phyloP scores from a whole-genome alignment of 108 stramenopile species.

The Asterionellopsis glacialis region DNA sequence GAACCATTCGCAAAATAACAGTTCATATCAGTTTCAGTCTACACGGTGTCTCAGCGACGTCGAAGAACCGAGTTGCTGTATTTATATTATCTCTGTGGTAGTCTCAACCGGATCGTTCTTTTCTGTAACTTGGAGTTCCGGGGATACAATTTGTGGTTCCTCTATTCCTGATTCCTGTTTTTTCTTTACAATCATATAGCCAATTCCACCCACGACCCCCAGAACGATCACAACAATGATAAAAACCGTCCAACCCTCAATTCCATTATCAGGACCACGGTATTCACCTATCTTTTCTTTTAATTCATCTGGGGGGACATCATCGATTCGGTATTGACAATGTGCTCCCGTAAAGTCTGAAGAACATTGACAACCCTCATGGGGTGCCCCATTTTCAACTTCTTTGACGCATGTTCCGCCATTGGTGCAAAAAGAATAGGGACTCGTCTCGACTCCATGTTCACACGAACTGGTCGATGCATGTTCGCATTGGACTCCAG shows the following conservation, averaged over 20 bases:
- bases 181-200: too few species aligned
- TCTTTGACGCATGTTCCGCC: constrained; percentile 42
- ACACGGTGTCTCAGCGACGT: too few species aligned
- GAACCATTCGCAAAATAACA: too few species aligned
- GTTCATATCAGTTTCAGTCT: too few species aligned
- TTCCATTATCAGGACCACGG: neutral
- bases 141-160: too few species aligned
- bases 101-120: too few species aligned
- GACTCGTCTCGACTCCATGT: constrained; percentile 21
- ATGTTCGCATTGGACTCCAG: constrained; percentile 38
- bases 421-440: constrained; percentile 58
- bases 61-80: too few species aligned
- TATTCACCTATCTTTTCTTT: neutral
- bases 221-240: constrained; percentile 3
- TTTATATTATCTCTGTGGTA: too few species aligned
- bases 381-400: constrained; percentile 15
- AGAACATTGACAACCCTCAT: constrained; percentile 25
- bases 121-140: too few species aligned
- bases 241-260: neutral
- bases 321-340: constrained; percentile 19
- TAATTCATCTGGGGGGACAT: constrained; percentile 13
- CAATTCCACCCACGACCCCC: neutral
- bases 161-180: too few species aligned
- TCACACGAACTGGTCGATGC: constrained; percentile 43
- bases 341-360: constrained; percentile 17